phyloP scores from a whole-genome alignment of 441 rosid species.

The Oxalis stricta region DNA sequence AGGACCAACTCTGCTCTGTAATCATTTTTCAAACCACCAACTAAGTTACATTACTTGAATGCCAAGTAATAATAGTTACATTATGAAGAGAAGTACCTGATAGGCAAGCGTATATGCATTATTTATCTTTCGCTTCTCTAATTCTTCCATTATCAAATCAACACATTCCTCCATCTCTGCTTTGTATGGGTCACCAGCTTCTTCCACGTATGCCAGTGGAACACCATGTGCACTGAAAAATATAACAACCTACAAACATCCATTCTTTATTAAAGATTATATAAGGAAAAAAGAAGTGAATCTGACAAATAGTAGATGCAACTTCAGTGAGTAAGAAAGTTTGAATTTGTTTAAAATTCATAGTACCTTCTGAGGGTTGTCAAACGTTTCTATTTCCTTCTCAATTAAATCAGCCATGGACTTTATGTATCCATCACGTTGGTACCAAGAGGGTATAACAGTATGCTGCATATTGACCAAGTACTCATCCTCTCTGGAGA shows the following conservation, averaged over 20 bases:
- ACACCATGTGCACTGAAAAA: slow-evolving; percentile 99
- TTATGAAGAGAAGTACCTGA: slow-evolving; percentile 40
- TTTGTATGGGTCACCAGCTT: slow-evolving; percentile 99
- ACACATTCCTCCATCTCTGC: slow-evolving; percentile 99
- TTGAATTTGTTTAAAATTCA: neutral
- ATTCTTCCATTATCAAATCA: slow-evolving; percentile 87
- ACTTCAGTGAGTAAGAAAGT: neutral
- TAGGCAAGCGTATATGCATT: slow-evolving; percentile 88
- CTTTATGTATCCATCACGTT: slow-evolving; percentile 88
- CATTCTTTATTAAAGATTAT: slow-evolving; percentile 6
- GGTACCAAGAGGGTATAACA: slow-evolving; percentile 98
- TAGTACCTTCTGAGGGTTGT: slow-evolving; percentile 51
- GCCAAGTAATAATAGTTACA: neutral
- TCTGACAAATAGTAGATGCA: no score
- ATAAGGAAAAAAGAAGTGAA: no score
- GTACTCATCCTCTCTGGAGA: slow-evolving; percentile 82
- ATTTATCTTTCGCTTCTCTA: slow-evolving; percentile 63
- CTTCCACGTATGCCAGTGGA: slow-evolving; percentile 97
- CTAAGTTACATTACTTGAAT: neutral
- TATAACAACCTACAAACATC: slow-evolving; percentile 62
- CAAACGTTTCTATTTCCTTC: slow-evolving; percentile 61
- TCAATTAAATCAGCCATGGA: slow-evolving; percentile 78
- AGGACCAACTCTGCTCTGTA: slow-evolving; percentile 98
- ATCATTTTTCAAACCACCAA: slow-evolving; percentile 12
- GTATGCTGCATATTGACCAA: slow-evolving; percentile 97